phyloP scores from a whole-genome alignment of 78 protist species.

The Monocercomonoides exilis region DNA sequence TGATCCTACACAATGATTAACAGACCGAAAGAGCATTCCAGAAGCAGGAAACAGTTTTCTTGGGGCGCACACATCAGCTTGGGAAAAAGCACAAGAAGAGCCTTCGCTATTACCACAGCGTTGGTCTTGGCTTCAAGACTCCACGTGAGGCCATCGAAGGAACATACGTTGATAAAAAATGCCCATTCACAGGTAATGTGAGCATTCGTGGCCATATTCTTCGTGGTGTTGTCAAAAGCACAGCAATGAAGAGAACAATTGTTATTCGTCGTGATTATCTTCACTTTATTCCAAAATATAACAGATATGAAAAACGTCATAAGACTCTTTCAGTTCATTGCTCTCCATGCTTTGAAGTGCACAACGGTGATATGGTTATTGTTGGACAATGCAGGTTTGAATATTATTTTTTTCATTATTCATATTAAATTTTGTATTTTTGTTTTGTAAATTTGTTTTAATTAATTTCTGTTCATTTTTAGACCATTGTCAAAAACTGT shows the following conservation, averaged over 20 bases:
- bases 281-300: slow-evolving; percentile 28
- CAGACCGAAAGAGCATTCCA: slow-evolving; percentile 19
- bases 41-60: slow-evolving; percentile 20
- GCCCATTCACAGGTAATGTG: slow-evolving; percentile 23
- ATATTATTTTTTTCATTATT: no score
- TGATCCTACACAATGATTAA: no score
- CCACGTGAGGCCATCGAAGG: slow-evolving; percentile 18
- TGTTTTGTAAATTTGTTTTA: no score
- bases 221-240: slow-evolving; percentile 15
- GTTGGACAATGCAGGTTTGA: slow-evolving; percentile 36
- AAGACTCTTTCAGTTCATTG: slow-evolving; percentile 22
- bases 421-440: no score
- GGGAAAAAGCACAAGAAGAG: no score
- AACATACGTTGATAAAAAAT: slow-evolving; percentile 38
- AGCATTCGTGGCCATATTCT: slow-evolving; percentile 34
- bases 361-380: slow-evolving; percentile 25
- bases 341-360: slow-evolving; percentile 15
- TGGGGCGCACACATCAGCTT: background rate
- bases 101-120: background rate
- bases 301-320: slow-evolving; percentile 33
- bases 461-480: no score
- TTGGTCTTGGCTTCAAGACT: slow-evolving; percentile 38
- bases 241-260: slow-evolving; percentile 32
- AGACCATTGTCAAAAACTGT: no score
- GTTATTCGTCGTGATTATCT: no score